Base-by-base conservation (phyloP, 164 flowering plant genomes). In the Warburgia ugandensis region DNA sequence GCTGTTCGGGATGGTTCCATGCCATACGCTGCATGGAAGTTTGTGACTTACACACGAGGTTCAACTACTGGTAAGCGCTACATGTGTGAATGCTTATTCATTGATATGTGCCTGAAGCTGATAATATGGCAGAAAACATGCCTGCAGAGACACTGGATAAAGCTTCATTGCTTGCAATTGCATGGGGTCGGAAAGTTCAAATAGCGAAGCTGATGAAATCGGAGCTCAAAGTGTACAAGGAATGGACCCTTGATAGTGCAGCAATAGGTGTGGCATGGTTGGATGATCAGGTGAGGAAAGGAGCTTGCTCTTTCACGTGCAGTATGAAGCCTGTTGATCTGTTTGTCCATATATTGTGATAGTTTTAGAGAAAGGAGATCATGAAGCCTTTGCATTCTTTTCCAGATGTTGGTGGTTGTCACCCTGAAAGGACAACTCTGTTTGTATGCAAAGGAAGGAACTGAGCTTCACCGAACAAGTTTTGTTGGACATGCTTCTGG, bases 11-110 rank as follows among this genome's bases (percentile, higher is more conserved):
- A 88, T 35, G 96, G 96, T 60, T 71, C 91, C 54, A 82, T 88
- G 79, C 99, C 99, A 48, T 88, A 79, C 64, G 80, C 94, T 65
- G 95, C 99, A 14, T 92, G 96, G 99, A 92, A 77, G 72, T 80
- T 69, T 59, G 66, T 68, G 52, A 33, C 59, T 4, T 69, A 63
- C 37, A 43, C 66, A 22, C 68, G 46, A 26, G 59, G 57, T 65
- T 74, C 78, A 33, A 58, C 77, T 28, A 42, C 74, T 68, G 96
- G 95, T 91, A 78, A 48, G 69, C 46, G n/a, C 14, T 16, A 28
- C 5, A 16, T 13, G 33, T 23, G 3, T 22, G 29, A 8, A 16
- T 29, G 36, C 26, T 26, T 35, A 22, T 22, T 28, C 9, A 3
- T 10, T 11, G 5, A 27, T 37, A 2, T 23, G 30, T 55, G 51